Evolutionary conservation across 2,329 filamentous ascomycete genomes (phyloP), one percentile per base, ranked within the genome.

Genomic region (Bipolaris sorokiniana): DNA sequence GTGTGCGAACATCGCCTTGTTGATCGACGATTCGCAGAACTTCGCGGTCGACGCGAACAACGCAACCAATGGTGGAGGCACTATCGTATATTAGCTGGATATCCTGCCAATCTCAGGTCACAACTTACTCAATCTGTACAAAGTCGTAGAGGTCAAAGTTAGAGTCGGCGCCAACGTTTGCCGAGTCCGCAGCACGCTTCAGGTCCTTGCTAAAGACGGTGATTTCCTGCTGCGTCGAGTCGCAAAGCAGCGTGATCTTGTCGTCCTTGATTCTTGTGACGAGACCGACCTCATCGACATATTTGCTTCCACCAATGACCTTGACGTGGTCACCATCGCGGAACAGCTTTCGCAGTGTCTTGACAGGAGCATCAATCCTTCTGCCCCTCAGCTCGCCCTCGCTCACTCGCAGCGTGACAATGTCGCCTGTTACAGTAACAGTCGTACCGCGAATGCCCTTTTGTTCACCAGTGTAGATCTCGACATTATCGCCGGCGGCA

Each of bases 191-290:
- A 26, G 95, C 95, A 76, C 97, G 91, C 65, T 96, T 87, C 59
- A 99, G 80, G 79, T 99, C 95, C 76, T 96, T 97, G 81, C 94
- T 97, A 74, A 99, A 99, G 33, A 99, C 95, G 0, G 93, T 97
- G 66, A 99, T 92, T 75, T 99, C 95, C 50, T 89, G 88, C 77
- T 95, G 94, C 59, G 87, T 95, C 75, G 95, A 92, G 78, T 99
- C 95, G 46, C 91, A 97, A 64, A 99, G 82, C 63, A 99, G 82
- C 1, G 95, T 98, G 56, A 99, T 92, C 37, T 91, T 88, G 74
- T 99, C 95, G 58, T 96, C 92, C 47, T 87, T 89, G 65, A 97
- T 95, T 75, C 92, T 91, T 64, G 98, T 92, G 49, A 99, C 93
- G 86, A 97, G 96, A 77, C 95, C 95, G 42, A 98, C 90, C 78